phyloP scores from a whole-genome alignment of 2,329 filamentous ascomycete species.

The Aspergillus melleus region DNA sequence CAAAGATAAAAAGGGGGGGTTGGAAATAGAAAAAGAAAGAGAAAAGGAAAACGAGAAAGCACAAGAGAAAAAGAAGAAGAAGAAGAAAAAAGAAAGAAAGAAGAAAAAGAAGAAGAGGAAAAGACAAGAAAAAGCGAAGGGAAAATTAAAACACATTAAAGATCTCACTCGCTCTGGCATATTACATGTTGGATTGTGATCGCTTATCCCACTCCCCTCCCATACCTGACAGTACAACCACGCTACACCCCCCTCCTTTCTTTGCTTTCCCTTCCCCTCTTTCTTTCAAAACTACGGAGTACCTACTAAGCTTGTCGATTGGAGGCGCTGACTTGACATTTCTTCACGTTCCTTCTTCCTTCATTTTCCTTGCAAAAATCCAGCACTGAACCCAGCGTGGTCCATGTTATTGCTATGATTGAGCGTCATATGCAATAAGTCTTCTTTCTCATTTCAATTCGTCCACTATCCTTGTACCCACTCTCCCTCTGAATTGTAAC shows the following conservation, averaged over 20 bases:
- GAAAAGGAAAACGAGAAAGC: too few species aligned
- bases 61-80: background rate
- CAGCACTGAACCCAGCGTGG: background rate
- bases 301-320: background rate
- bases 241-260: background rate
- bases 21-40: background rate
- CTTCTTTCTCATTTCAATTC: background rate
- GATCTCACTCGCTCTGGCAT: slow-evolving; percentile 12
- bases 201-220: slow-evolving; percentile 6
- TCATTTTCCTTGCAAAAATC: background rate
- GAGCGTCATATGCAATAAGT: background rate
- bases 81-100: background rate
- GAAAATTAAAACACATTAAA: background rate
- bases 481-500: background rate
- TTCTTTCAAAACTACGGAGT: background rate
- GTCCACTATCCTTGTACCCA: background rate
- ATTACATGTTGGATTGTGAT: slow-evolving; percentile 15
- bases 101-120: background rate
- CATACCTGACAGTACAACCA: background rate
- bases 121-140: background rate
- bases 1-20: slow-evolving; percentile 6
- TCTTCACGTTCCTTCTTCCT: background rate
- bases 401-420: background rate
- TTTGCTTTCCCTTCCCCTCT: background rate
- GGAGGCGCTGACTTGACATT: background rate